Base-by-base conservation (phyloP, 2,329 filamentous ascomycete genomes). In the Fusarium odoratissimum region DNA sequence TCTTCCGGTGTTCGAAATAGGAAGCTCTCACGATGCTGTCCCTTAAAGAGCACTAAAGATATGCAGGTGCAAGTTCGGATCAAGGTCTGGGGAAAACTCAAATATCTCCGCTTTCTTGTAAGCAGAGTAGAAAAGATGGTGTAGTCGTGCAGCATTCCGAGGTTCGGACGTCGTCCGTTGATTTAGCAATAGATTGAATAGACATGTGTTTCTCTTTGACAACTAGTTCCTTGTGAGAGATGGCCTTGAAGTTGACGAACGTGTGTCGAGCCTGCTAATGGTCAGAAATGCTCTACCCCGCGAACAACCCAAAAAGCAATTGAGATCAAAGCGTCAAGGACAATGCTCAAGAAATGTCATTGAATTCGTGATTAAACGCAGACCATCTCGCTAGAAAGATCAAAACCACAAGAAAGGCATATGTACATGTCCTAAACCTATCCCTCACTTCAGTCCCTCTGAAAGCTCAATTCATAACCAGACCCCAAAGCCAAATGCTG, bases 61-160 rank as follows among this genome's bases (percentile, higher is more conserved):
- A 67, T 69, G 64, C 66, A 69, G 30, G 58, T 58, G 64, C n/a
- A 58, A 45, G 25, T 58, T 42, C 23, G 33, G 33, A 55, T 51
- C 64, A 57, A 41, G 48, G 23, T 48, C 17, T 40, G 42, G 8
- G 9, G 48, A 19, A 57, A 45, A 33, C 13, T 57, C 37, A 33
- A 38, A 19, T 7, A 60, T 45, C 60, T 63, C 70, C 65, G 44
- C 57, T 28, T 54, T 57, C 31, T 23, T 44, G 44, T 28, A 41
- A 65, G 58, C 45, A 40, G 49, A 31, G 30, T 25, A 7, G 12
- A 33, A 62, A 60, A 71, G 59, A 56, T 60, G 70, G 70, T 73
- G 70, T 73, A 51, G 54, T 73, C 58, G 31, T 38, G 61, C 31
- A 56, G 41, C 51, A 73, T 73, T 21, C 71, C 71, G 71, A 73